Percentiles rank a stretch among this genome's conserved stretches.
Evolutionary conservation across 768 basidiomycete species (phyloP).

Genomic region (Termitomyces titanicus): DNA sequence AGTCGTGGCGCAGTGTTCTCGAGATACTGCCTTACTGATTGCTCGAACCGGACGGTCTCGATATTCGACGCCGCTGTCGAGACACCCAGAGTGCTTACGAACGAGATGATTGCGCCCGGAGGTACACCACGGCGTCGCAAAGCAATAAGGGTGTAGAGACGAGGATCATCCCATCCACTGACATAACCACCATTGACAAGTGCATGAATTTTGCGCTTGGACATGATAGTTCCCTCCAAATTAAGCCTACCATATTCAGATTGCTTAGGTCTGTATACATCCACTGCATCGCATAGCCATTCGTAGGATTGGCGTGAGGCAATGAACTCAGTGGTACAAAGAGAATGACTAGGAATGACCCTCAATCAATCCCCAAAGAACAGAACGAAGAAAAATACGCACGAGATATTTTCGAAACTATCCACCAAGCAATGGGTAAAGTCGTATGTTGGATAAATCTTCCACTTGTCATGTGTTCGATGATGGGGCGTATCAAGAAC

Average conservation of each 20-base stretch:
- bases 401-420: slow-evolving; percentile 99
- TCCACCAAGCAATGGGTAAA: slow-evolving; percentile 98
- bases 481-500: slow-evolving; percentile 91
- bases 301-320: slow-evolving; percentile 96
- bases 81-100: slow-evolving; percentile 93
- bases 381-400: slow-evolving; percentile 29
- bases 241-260: slow-evolving; percentile 95
- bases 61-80: slow-evolving; percentile 83
- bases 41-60: slow-evolving; percentile 87
- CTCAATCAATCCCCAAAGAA: not conserved
- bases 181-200: slow-evolving; percentile 87
- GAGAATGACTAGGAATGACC: slow-evolving; percentile 70
- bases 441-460: slow-evolving; percentile 97
- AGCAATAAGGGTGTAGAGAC: slow-evolving; percentile 94
- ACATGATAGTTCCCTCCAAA: slow-evolving; percentile 92
- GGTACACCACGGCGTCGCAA: slow-evolving; percentile 93
- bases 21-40: slow-evolving; percentile 81
- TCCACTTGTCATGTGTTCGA: slow-evolving; percentile 91
- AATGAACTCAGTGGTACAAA: slow-evolving; percentile 96
- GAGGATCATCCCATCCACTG: slow-evolving; percentile 94
- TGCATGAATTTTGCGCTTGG: slow-evolving; percentile 90
- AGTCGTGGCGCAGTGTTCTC: slow-evolving; percentile 86
- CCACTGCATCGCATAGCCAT: slow-evolving; percentile 98
- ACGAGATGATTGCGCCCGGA: slow-evolving; percentile 91
- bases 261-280: slow-evolving; percentile 95